Conservation (phyloP, 2,329 filamentous ascomycete genomes). For the Colletotrichum abscissum region DNA sequence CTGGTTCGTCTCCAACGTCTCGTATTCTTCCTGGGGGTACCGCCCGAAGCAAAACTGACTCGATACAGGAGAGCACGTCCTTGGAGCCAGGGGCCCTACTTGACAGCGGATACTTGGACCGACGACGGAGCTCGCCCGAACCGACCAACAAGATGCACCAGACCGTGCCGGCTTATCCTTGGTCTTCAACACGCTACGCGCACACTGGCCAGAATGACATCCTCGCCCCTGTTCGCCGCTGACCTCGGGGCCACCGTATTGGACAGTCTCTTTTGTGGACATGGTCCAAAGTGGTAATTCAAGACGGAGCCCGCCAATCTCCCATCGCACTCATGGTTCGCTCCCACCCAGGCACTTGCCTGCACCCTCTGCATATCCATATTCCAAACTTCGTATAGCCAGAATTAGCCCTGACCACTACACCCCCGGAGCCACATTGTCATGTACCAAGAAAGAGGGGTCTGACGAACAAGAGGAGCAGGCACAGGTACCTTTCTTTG, state of each 20-base stretch:
- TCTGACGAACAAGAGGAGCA: not conserved
- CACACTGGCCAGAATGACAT: not conserved
- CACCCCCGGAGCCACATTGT: constrained; percentile 29
- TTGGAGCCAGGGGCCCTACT: constrained; percentile 19
- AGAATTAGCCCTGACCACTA: constrained; percentile 31
- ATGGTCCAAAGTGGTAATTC: constrained; percentile 30
- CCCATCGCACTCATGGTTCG: constrained; percentile 32
- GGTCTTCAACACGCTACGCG: not conserved
- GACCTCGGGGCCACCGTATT: constrained; percentile 30
- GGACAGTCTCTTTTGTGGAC: constrained; percentile 25
- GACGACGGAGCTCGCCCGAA: constrained; percentile 33
- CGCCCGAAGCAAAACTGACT: constrained; percentile 31
- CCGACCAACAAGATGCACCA: constrained; percentile 27
- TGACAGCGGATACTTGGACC: constrained; percentile 35
- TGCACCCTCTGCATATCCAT: constrained; percentile 34
- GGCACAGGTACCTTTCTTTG: not conserved
- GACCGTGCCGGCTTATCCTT: constrained; percentile 26
- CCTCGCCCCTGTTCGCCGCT: constrained; percentile 8
- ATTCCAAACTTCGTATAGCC: constrained; percentile 36
- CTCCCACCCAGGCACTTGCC: constrained; percentile 31
- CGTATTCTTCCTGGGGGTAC: constrained; percentile 27
- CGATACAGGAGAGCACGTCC: constrained; percentile 32
- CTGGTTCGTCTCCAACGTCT: constrained; percentile 29
- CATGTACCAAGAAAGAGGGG: constrained; percentile 29
- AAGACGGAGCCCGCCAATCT: constrained; percentile 32